These are phyloP conservation scores for Epithele typhae DNA, from an alignment of 768 basidiomycete species.

Conservation along the genomic window DNA sequence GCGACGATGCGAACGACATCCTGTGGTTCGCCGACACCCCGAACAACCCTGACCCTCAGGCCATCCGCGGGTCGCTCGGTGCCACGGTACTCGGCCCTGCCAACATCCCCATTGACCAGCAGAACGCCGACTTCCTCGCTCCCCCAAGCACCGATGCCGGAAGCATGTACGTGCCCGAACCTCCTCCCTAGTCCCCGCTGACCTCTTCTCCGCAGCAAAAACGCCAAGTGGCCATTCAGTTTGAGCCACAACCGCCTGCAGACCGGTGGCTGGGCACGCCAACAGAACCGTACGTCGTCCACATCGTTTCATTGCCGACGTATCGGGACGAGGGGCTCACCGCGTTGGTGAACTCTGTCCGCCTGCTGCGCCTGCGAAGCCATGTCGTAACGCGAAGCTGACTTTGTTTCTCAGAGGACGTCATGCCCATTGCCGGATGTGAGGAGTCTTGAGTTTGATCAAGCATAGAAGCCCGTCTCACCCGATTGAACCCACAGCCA, in stretches of 20 bases:
- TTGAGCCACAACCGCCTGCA: slow-evolving; percentile 58
- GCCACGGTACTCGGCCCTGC: slow-evolving; percentile 50
- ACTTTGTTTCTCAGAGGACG: slow-evolving; percentile 22
- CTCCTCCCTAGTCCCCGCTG: not conserved
- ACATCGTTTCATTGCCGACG: not conserved
- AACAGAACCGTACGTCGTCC: slow-evolving; percentile 44
- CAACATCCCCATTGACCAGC: slow-evolving; percentile 45
- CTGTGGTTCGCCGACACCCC: slow-evolving; percentile 16
- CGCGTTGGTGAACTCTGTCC: no score
- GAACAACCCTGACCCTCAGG: slow-evolving; percentile 28
- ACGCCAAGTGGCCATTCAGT: slow-evolving; percentile 61
- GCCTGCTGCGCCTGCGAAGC: no score
- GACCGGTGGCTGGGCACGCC: slow-evolving; percentile 60
- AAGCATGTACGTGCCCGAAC: slow-evolving; percentile 35
- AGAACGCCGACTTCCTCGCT: slow-evolving; percentile 54
- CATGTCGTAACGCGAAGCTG: not conserved
- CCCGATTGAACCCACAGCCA: slow-evolving; percentile 13
- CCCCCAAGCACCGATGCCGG: slow-evolving; percentile 64
- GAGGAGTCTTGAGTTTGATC: no score
- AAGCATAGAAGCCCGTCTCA: no score
- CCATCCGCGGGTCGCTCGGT: slow-evolving; percentile 42
- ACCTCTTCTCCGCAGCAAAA: slow-evolving; percentile 24
- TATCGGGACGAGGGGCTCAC: no score
- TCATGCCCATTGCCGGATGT: slow-evolving; percentile 36
- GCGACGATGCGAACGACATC: slow-evolving; percentile 24